phyloP scores from a whole-genome alignment of 2,329 filamentous ascomycete genomes.

The Claviceps sp. region DNA sequence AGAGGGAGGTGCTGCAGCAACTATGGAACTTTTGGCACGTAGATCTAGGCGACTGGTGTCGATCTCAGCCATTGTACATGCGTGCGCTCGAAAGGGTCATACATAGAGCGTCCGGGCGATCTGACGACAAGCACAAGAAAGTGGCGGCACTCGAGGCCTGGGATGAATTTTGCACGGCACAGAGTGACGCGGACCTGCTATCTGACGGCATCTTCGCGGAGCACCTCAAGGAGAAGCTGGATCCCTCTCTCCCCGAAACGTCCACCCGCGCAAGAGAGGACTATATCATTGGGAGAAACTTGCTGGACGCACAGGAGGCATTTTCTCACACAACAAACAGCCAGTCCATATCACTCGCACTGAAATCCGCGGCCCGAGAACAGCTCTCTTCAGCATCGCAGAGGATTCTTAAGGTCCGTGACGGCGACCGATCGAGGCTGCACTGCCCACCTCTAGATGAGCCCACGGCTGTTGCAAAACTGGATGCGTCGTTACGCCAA shows the following conservation, averaged over 20 bases:
- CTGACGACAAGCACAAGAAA: neutral
- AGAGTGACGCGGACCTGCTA: constrained; percentile 55
- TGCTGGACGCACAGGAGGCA: constrained; percentile 32
- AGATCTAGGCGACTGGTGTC: constrained; percentile 45
- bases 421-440: neutral
- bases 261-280: constrained; percentile 33
- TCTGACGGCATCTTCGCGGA: constrained; percentile 33
- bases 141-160: constrained; percentile 33
- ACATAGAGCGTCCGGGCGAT: constrained; percentile 10
- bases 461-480: constrained; percentile 17
- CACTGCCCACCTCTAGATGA: constrained; percentile 19
- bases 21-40: constrained; percentile 55
- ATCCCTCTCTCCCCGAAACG: constrained; percentile 49
- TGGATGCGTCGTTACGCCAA: constrained; percentile 25
- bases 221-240: constrained; percentile 36
- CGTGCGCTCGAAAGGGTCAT: constrained; percentile 20
- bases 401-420: neutral
- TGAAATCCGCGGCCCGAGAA: constrained; percentile 18
- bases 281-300: constrained; percentile 31
- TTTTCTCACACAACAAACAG: constrained; percentile 16
- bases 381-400: neutral
- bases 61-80: constrained; percentile 21
- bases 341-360: constrained; percentile 14
- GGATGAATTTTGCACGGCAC: constrained; percentile 39
- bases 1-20: constrained; percentile 52